Percentiles rank a stretch among this genome's conserved stretches.
Evolutionary conservation across 2,329 filamentous ascomycete species (phyloP).

Genomic region (Ilyonectria mors-panacis): DNA sequence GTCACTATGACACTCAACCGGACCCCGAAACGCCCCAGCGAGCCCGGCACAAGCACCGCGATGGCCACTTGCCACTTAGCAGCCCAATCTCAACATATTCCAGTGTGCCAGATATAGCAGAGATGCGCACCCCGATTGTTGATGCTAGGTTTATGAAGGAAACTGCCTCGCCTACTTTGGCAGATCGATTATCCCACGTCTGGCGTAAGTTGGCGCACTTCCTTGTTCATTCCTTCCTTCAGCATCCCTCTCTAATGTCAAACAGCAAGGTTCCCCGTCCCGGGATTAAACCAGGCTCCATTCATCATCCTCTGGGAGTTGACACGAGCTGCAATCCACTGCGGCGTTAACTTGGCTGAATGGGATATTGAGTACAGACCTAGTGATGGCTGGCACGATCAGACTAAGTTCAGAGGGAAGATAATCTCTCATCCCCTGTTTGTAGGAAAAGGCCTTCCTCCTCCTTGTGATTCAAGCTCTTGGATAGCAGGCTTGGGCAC

Average conservation of each 20-base stretch:
- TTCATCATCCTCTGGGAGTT: constrained; percentile 69
- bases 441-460: constrained; percentile 62
- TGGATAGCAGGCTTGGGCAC: constrained; percentile 62
- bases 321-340: constrained; percentile 63
- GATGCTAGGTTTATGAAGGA: not conserved
- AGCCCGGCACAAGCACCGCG: not conserved
- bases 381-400: constrained; percentile 58
- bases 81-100: constrained; percentile 38
- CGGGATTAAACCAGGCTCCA: constrained; percentile 60
- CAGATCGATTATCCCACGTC: constrained; percentile 52
- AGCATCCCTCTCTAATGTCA: constrained; percentile 4
- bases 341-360: constrained; percentile 57
- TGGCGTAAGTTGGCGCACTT: constrained; percentile 56
- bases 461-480: constrained; percentile 58
- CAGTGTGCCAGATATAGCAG: constrained; percentile 38
- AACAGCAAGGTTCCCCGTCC: constrained; percentile 57
- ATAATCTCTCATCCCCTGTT: constrained; percentile 60
- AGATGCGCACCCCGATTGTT: constrained; percentile 18
- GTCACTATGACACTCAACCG: constrained; percentile 31
- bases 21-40: constrained; percentile 12
- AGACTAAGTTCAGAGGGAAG: constrained; percentile 58
- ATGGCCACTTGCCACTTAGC: constrained; percentile 18
- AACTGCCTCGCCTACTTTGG: constrained; percentile 22
- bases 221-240: too few relatives aligned
- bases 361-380: constrained; percentile 55